Evolutionary conservation across 2,329 filamentous ascomycete genomes (phyloP).

Genomic region (Dactylonectria macrodidyma): DNA sequence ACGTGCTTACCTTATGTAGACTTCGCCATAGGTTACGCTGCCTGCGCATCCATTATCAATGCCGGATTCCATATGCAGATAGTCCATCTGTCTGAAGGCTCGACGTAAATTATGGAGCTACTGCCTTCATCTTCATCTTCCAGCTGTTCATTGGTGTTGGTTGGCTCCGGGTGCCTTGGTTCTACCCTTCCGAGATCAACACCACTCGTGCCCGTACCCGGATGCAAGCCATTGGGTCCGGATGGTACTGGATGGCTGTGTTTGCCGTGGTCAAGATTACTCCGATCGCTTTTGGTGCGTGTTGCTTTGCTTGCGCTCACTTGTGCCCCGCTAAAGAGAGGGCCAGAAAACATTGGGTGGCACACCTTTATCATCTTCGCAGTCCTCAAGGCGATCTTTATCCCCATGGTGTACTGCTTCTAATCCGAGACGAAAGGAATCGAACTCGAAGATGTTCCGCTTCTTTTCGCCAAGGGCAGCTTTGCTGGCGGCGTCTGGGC

Average conservation of each 20-base stretch:
- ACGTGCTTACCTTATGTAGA: no score
- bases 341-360: constrained; percentile 42
- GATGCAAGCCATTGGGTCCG: constrained; percentile 56
- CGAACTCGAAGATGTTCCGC: constrained; percentile 58
- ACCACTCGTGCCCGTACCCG: constrained; percentile 57
- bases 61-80: no score
- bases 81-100: no score
- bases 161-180: constrained; percentile 61
- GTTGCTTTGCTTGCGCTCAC: background rate
- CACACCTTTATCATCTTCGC: constrained; percentile 50
- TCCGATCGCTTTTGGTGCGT: constrained; percentile 73
- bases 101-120: constrained; percentile 50
- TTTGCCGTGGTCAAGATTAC: constrained; percentile 75
- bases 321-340: background rate
- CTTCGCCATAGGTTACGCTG: no score
- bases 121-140: constrained; percentile 61
- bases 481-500: constrained; percentile 25
- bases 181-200: constrained; percentile 57
- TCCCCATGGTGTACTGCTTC: constrained; percentile 50
- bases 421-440: constrained; percentile 51
- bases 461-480: constrained; percentile 29
- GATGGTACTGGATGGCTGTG: constrained; percentile 34
- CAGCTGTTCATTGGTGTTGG: constrained; percentile 54
- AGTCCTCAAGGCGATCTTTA: constrained; percentile 36
- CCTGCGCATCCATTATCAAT: constrained; percentile 46